A percentile compares a stretch with the other conserved stretches of the same genome.
Evolutionary conservation across 2,329 filamentous ascomycete species (phyloP).

Genomic region (Metarhizium humberi): DNA sequence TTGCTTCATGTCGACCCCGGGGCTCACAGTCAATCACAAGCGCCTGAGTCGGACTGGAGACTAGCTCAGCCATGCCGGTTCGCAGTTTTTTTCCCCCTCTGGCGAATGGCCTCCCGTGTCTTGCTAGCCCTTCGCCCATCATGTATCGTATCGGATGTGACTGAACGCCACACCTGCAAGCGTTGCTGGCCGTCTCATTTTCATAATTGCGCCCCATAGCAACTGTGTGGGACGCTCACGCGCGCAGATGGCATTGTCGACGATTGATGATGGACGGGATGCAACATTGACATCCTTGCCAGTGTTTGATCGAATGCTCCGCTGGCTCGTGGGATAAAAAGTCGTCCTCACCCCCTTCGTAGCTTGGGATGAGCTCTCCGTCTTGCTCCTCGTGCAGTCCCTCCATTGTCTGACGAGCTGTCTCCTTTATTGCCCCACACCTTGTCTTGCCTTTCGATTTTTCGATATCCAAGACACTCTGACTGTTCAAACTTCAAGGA

Average conservation of each 20-base stretch:
- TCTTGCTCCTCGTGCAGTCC: constrained; percentile 1
- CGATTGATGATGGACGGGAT: constrained; percentile 1
- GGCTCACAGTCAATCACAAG: not conserved
- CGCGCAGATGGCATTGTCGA: not conserved
- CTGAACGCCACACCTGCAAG: constrained; percentile 2
- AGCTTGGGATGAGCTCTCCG: not conserved
- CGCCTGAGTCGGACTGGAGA: not conserved
- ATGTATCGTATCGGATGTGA: not conserved
- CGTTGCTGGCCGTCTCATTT: not conserved
- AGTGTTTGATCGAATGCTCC: constrained; percentile 2
- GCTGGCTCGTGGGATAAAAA: constrained; percentile 6
- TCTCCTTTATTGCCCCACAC: not conserved
- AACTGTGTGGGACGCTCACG: not conserved
- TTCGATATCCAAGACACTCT: constrained; percentile 1
- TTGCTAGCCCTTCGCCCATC: not conserved
- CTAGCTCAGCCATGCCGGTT: not conserved
- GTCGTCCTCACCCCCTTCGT: constrained; percentile 1
- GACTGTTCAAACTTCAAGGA: not conserved
- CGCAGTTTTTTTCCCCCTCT: not conserved
- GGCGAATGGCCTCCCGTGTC: not conserved
- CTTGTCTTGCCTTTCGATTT: not conserved
- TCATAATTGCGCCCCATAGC: not conserved
- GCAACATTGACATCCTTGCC: constrained; percentile 1
- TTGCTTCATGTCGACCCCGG: constrained; percentile 1
- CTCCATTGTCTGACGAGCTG: constrained; percentile 2